Evolutionary conservation across 495 filamentous ascomycete genomes (phyloP), one percentile per base, ranked within the genome.

Genomic region (Penicillium roqueforti): DNA sequence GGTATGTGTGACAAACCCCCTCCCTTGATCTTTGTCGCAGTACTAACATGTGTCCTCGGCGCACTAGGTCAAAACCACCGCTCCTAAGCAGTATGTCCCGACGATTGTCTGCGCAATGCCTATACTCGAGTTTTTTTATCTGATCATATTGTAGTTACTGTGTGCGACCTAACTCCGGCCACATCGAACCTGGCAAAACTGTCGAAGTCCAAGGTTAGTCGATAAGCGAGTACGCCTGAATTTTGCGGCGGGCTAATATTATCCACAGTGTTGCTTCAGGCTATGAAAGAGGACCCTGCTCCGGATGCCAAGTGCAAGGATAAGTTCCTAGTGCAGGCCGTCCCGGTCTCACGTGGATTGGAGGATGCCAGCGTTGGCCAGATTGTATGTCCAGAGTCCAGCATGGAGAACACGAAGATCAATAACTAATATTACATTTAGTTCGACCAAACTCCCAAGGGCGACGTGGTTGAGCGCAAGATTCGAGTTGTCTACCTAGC

Each of bases 251-350:
- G 40, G 60, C 70, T 56, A 48, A 37, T 20, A 41, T 60, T 16
- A 43, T 43, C 39, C 40, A 46, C 65, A 96, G 93, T 98, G 18
- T 82, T 97, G 34, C 82, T 98, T 23, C 93, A 98, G 75, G 90
- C 92, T 19, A 95, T 97, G 95, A 96, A 95, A 75, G 85, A 91
- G 63, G 91, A 97, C 63, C 93, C 92, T 23, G 82, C 93, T 3
- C 52, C 71, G 29, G 92, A 95, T 63, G 87, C 85, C 36, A 89
- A 89, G 65, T 97, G 92, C 78, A 85, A 89, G 67, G 93, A 98
- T 76, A 98, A 98, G 76, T 98, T 98, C 70, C 82, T 98, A 44
- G 95, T 98, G 32, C 93, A 98, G 74, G 95, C 92, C 18, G 89
- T 96, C 53, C 75, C 83, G 31, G 88, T 98, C 59, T 85, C 87